Base-by-base conservation (phyloP, 2,329 filamentous ascomycete genomes). In the Biscogniauxia sp. region DNA sequence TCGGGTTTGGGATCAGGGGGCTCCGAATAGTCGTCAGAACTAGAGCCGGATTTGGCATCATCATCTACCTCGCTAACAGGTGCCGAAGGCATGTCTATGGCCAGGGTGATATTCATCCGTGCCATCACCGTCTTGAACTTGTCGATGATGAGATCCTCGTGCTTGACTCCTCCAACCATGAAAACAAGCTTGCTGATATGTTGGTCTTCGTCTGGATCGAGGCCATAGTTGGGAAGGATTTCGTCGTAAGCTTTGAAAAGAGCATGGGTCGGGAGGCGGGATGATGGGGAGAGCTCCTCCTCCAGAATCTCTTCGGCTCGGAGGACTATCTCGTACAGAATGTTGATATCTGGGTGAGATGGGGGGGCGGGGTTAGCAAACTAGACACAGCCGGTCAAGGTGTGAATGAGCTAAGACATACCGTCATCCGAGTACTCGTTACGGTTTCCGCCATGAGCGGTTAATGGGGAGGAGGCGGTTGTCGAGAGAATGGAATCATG, bases 191-290 rank as follows among this genome's bases (percentile, higher is more conserved):
- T 86, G 65, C 92, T 87, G 70, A 93, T 88, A 67, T 90, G 86
- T 68, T 88, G 87, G 69, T 93, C 91, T 66, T 89, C 82, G 68
- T 91, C 87, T n/a, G 86, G 82, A 61, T 91, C 83, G 65, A 92
- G 79, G 58, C 87, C 89, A 78, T 90, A 80, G 65, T 86, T 80
- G 5, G 84, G 85, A n/a, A 96, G 83, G 51, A 93, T 82, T 59
- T 85, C 81, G 71, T 95, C 89, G 72, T 96, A 96, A 28, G 92
- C 91, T 57, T 84, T 82, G 76, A 96, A 96, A 19, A 97, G 83
- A 9, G 92, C 91, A 70, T 88, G 87, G 60, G 89, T 92, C 3
- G 91, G 88, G 20, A 90, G 80, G 58, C 84, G 83, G 68, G 89
- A 84, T 54, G 82, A 82, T 59, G 88, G 84, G 1, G 85, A 79